Base-by-base conservation (phyloP, 306 rosid species). In the Vigna angularis region DNA sequence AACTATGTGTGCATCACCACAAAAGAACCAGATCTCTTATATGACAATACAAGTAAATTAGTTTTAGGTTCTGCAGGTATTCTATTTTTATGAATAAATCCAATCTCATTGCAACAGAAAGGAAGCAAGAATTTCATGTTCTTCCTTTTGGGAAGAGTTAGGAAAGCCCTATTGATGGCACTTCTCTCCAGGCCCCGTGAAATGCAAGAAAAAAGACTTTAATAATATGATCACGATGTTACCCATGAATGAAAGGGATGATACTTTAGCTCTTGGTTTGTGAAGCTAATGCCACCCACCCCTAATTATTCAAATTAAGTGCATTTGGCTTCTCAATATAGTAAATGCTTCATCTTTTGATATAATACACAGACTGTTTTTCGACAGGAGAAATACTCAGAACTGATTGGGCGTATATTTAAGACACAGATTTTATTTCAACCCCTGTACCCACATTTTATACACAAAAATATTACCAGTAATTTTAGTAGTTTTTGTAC, bases 1-100 rank as follows among this genome's bases (percentile, higher is more conserved):
- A 52, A 55, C 15, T 50, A 22, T 22, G 45, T 30, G 24, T 32
- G 45, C 57, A 17, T 28, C 55, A 28, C 24, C 12, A 62, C 8
- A 74, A 20, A 53, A 36, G 28, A 26, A 34, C 42, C 20, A 50
- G 13, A 22, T 49, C 12, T 5, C 38, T 53, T 76, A 16, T 47
- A 74, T 20, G 55, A 1, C 40, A 44, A 67, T 49, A 49, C 70
- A 36, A 72, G 28, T 26, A 26, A 0, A 26, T 26, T 26, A 26
- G 30, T 57, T 58, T 7, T 48, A 12, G 11, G 45, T 18, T 70
- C 38, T 72, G 65, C 70, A 12, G 13, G 20, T 13, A 24, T 65
- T 80, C 2, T 53, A 53, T 64, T 72, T 70, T 72, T n/a, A 72
- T 63, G 49, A 24, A 44, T 62, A 62, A 13, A 71, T 71, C 40